Evolutionary conservation across 1,284 basidiomycete genomes (phyloP).

Genomic region (Grifola frondosa): DNA sequence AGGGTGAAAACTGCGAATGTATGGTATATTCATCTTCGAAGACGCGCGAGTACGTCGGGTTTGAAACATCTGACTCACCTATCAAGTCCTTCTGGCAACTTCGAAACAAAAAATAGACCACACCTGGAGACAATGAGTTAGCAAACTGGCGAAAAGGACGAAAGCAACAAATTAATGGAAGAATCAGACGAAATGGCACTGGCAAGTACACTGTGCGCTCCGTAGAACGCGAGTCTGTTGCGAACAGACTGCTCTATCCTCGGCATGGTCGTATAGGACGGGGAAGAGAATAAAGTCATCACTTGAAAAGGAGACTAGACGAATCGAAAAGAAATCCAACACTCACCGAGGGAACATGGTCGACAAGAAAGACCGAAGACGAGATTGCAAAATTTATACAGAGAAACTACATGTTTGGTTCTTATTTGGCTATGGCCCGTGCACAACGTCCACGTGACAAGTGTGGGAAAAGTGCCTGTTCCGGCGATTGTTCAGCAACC

Average conservation of each 20-base stretch:
- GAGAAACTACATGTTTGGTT: too few relatives aligned
- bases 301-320: not conserved
- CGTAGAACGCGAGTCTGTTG: constrained; percentile 63
- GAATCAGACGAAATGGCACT: constrained; percentile 78
- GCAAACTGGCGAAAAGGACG: not conserved
- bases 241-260: constrained; percentile 73
- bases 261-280: constrained; percentile 79
- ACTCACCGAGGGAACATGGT: constrained; percentile 5
- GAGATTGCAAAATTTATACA: too few relatives aligned
- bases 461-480: too few relatives aligned
- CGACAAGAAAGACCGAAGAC: too few relatives aligned
- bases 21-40: constrained; percentile 56
- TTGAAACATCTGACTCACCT: too few relatives aligned
- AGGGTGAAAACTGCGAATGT: constrained; percentile 80
- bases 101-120: constrained; percentile 7
- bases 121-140: not conserved
- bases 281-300: constrained; percentile 85
- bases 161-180: constrained; percentile 14
- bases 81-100: constrained; percentile 1
- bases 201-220: constrained; percentile 75
- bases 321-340: not conserved
- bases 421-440: too few relatives aligned
- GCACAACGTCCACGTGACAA: too few relatives aligned
- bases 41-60: constrained; percentile 20
- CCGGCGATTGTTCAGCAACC: too few relatives aligned